phyloP scores from a whole-genome alignment of 2,329 filamentous ascomycete genomes.

The Sporothrix curviconia region DNA sequence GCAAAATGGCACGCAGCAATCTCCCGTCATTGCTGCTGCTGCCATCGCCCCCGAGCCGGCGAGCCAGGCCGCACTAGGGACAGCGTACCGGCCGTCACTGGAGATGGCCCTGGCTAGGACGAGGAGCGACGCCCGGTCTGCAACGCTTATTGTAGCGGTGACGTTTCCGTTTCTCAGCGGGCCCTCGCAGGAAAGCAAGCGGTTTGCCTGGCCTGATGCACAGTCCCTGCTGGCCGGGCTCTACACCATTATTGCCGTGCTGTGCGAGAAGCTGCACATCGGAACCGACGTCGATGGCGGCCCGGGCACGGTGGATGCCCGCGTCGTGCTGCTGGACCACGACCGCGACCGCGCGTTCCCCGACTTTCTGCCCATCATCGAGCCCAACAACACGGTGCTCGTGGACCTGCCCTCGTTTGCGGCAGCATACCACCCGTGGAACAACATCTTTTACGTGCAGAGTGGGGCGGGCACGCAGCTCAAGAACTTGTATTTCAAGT shows the following conservation, averaged over 20 bases:
- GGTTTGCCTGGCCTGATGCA: constrained; percentile 57
- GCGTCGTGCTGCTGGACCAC: constrained; percentile 68
- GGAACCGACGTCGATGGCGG: constrained; percentile 54
- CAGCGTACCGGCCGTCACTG: constrained; percentile 55
- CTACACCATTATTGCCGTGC: constrained; percentile 69
- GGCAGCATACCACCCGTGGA: constrained; percentile 53
- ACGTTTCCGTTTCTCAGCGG: constrained; percentile 54
- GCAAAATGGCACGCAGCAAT: constrained; percentile 11
- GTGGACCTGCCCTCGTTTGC: constrained; percentile 37
- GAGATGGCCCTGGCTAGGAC: constrained; percentile 47
- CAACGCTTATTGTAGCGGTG: constrained; percentile 50
- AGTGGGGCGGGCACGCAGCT: constrained; percentile 58
- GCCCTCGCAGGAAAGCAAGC: constrained; percentile 48
- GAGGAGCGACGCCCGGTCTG: constrained; percentile 30
- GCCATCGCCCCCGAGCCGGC: constrained; percentile 53
- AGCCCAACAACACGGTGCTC: constrained; percentile 36
- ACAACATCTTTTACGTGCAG: constrained; percentile 57
- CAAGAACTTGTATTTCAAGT: constrained; percentile 41
- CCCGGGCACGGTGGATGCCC: constrained; percentile 66
- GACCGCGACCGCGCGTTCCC: constrained; percentile 30
- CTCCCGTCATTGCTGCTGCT: constrained; percentile 54
- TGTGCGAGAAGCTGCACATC: constrained; percentile 58
- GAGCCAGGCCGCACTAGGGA: constrained; percentile 43
- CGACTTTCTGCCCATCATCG: constrained; percentile 35
- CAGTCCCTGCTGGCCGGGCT: constrained; percentile 69